Conservation (phyloP, 108 stramenopile genomes). For the Seminavis robusta region DNA sequence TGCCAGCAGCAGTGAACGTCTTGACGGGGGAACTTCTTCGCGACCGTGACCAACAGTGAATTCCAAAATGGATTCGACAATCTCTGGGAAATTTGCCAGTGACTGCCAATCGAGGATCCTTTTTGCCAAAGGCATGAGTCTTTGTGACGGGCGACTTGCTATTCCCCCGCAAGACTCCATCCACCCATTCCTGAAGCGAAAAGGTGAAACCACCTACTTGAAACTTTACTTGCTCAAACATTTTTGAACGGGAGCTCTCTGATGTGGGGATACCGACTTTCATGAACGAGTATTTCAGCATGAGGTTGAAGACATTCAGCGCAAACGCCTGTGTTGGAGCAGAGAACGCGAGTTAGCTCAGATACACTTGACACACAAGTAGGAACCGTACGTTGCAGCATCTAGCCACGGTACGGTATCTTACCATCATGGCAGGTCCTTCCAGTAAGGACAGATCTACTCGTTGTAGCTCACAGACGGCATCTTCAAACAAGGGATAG, state of each 20-base stretch:
- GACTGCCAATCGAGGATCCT: constrained; percentile 5
- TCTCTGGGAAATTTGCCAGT: constrained; percentile 21
- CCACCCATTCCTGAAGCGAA: constrained; percentile 57
- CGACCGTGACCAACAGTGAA: constrained; percentile 64
- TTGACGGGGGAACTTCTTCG: constrained; percentile 69
- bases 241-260: constrained; percentile 11
- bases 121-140: constrained; percentile 6
- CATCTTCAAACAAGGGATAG: constrained; percentile 45
- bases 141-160: constrained; percentile 1
- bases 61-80: constrained; percentile 70
- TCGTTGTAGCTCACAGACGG: constrained; percentile 49
- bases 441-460: too few species aligned
- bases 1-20: constrained; percentile 28
- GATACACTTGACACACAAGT: too few species aligned
- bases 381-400: too few species aligned
- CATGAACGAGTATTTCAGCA: constrained; percentile 62
- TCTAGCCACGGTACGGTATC: too few species aligned
- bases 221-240: constrained; percentile 41
- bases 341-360: neutral
- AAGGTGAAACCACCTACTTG: constrained; percentile 33
- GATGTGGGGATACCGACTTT: constrained; percentile 44
- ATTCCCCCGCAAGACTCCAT: constrained; percentile 69
- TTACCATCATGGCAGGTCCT: too few species aligned
- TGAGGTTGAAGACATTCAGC: constrained; percentile 66
- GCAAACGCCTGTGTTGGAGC: constrained; percentile 30